phyloP scores from a whole-genome alignment of 1,139 yeast species.

The Geotrichum australiense region DNA sequence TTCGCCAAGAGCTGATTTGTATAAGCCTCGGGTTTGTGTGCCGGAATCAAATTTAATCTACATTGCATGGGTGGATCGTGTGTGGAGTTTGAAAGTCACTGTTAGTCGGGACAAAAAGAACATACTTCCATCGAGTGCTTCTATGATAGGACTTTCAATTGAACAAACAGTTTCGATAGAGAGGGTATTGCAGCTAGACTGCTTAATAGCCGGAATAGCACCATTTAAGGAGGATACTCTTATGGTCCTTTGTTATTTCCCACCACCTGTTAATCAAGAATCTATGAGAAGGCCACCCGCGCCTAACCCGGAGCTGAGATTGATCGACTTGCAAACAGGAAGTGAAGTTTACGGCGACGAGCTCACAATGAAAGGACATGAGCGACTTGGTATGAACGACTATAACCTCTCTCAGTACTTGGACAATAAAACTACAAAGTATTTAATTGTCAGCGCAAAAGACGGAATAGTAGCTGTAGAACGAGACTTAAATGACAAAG shows the following conservation, averaged over 20 bases:
- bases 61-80: constrained; percentile 76
- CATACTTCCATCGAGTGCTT: constrained; percentile 31
- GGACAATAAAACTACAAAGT: constrained; percentile 35
- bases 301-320: constrained; percentile 61
- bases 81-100: constrained; percentile 62
- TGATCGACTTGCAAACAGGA: constrained; percentile 59
- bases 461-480: constrained; percentile 77
- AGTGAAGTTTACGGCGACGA: constrained; percentile 82
- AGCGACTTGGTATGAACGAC: constrained; percentile 70
- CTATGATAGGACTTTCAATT: constrained; percentile 25
- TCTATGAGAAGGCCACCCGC: constrained; percentile 20
- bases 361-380: constrained; percentile 53
- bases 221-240: constrained; percentile 43
- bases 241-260: constrained; percentile 39
- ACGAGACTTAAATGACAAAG: constrained; percentile 57
- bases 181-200: constrained; percentile 47
- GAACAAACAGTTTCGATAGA: constrained; percentile 57
- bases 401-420: constrained; percentile 44
- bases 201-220: constrained; percentile 70
- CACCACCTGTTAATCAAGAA: constrained; percentile 21
- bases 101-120: constrained; percentile 12
- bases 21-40: constrained; percentile 70
- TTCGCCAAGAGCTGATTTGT: constrained; percentile 69
- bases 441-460: constrained; percentile 68
- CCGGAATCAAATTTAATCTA: constrained; percentile 64